A percentile compares a stretch with the other conserved stretches of the same genome.
Conservation (phyloP, 345 rosid species). For the Isatis tinctoria region DNA sequence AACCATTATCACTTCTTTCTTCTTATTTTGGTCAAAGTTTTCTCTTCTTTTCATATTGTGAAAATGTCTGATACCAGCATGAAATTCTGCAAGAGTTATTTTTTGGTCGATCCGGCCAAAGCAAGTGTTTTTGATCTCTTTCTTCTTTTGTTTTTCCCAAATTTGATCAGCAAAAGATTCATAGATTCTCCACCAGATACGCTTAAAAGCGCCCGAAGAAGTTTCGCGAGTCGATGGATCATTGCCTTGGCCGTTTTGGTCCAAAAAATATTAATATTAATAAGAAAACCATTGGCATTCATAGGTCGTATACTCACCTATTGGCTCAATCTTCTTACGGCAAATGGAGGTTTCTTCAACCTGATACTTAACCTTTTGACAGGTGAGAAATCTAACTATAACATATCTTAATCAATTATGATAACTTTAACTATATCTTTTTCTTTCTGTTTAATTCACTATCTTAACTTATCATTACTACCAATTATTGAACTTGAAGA, state of each 20-base stretch:
- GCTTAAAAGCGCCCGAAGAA: constrained; percentile 3
- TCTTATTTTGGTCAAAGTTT: neutral
- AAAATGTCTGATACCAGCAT: constrained; percentile 19
- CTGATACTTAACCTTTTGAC: constrained; percentile 13
- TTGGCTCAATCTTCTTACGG: constrained; percentile 21
- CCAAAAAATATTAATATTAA: constrained; percentile 4
- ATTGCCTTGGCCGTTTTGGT: constrained; percentile 13
- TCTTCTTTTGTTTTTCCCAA: constrained; percentile 33
- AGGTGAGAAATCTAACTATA: constrained; percentile 1
- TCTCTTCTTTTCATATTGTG: neutral
- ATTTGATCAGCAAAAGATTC: constrained; percentile 7
- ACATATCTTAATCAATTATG: too few relatives aligned
- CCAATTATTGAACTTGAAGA: neutral
- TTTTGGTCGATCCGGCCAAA: constrained; percentile 38
- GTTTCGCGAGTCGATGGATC: constrained; percentile 24
- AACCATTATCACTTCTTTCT: constrained; percentile 4
- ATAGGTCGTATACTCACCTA: constrained; percentile 11
- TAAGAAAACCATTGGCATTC: constrained; percentile 15
- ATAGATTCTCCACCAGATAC: constrained; percentile 27
- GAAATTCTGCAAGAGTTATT: constrained; percentile 22
- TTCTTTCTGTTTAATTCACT: neutral
- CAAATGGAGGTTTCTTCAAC: constrained; percentile 28
- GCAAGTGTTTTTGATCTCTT: constrained; percentile 39
- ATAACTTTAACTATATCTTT: too few relatives aligned
- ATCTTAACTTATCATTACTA: neutral